Base-by-base conservation (phyloP, 1,139 yeast genomes). In the Zygoascus meyerae region DNA sequence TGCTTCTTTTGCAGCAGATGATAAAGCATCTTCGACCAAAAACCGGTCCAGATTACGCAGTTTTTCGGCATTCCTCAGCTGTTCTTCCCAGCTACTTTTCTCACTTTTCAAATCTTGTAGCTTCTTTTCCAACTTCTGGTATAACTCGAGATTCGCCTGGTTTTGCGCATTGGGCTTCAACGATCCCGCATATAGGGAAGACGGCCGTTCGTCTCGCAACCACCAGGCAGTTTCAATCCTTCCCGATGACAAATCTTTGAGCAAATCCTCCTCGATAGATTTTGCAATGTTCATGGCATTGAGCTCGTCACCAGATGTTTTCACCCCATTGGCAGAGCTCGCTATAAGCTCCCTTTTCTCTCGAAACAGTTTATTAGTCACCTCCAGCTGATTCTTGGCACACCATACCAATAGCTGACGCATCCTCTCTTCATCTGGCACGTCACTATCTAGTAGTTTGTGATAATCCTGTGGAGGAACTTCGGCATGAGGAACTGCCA, bases 401-500 rank as follows among this genome's bases (percentile, higher is more conserved):
- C 86, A 78, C 95, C 94, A 84, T 3, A 78, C 70, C 45, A 85
- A 61, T 16, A 86, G 62, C 58, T 83, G 89, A 52, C 83, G 72
- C 83, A 85, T 78, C 50, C 81, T 71, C 56, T 81, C 84, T 0
- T 90, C 86, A 48, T 81, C 92, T 0, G 94, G 86, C 38, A 81
- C 55, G 16, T 76, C 74, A 2, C 71, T 64, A 52, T 83, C 85
- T 32, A 85, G 63, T 55, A 80, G 79, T 59, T 82, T 83, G 60
- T 77, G 78, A 56, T 79, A 79, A 46, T 80, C 83, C 15, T 66
- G 58, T 0, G 74, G 69, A 0, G 79, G 73, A 1, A 85, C 78
- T 42, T 77, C 81, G 1, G 74, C 73, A 60, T 84, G 92, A 0
- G 90, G 90, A 32, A 75, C 75, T 0, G 85, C 87, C 10, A 53